Base-by-base conservation (phyloP, 306 rosid species). In the Dryas octopetala region DNA sequence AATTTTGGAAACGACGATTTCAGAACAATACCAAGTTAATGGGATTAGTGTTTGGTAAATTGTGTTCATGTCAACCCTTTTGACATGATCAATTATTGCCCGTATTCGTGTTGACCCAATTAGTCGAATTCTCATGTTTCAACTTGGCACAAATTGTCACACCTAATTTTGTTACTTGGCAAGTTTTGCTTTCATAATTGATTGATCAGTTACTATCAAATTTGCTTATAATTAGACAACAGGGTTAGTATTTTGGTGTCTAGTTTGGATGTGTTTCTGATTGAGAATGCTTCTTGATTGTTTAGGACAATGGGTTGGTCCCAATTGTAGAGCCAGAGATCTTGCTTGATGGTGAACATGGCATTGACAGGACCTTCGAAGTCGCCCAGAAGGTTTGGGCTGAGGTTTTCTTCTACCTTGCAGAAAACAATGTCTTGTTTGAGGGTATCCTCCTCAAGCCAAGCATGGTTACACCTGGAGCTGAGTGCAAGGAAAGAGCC, bases 321-420 rank as follows among this genome's bases (percentile, higher is more conserved):
- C 98, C 98, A 73, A 94, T 94, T 65, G 97, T 94, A 62, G 98
- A 94, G 89, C 98, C 98, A 64, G 98, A 94, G 83, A 94, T 94
- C 83, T 76, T 94, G 95, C 96, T 94, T 68, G 98, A 91, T 76
- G 98, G 98, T 40, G 98, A 91, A 4, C 97, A 94, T 26, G 72
- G 81, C 7, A 94, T 94, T 70, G 96, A 91, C 9, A 88, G 98
- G 87, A 91, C 89, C 14, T 90, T 87, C 3, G 97, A 94, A 72
- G 98, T 94, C 3, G 95, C 97, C 4, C 81, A 69, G 73, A 83
- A 89, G 83, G 98, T 94, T 12, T 94, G 97, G 98, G 91, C 98
- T 59, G 98, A 94, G 82, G 97, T 91, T 13, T 91, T 94, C 90
- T 91, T 75, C 89, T 91, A 90, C 89, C 91, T 94, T 1, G 96